phyloP scores from a whole-genome alignment of 2,329 filamentous ascomycete species.

The Lasiodiplodia hormozganensis region DNA sequence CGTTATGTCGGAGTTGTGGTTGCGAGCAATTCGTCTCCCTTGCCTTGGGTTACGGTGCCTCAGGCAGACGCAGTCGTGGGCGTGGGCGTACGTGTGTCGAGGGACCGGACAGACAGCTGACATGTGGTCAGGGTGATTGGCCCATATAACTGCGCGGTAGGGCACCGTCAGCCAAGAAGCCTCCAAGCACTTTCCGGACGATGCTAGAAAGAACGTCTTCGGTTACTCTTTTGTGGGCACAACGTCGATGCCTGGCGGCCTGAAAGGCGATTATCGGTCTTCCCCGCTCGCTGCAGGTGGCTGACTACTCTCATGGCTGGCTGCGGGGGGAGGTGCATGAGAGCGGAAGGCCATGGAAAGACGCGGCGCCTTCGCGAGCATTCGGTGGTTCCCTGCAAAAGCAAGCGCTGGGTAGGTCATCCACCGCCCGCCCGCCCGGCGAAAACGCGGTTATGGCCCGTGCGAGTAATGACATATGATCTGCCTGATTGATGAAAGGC shows the following conservation, averaged over 20 bases:
- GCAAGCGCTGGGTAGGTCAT: background rate
- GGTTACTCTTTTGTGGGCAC: background rate
- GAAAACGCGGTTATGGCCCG: slow-evolving; percentile 1
- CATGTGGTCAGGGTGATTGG: background rate
- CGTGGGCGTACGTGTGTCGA: background rate
- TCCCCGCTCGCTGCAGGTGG: background rate
- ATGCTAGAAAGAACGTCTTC: slow-evolving; percentile 12
- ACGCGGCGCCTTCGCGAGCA: background rate
- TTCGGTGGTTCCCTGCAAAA: background rate
- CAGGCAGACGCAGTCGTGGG: background rate
- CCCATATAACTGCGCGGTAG: background rate
- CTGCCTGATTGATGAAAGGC: background rate
- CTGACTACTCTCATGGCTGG: background rate
- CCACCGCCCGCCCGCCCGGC: slow-evolving; percentile 1
- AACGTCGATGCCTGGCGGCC: background rate
- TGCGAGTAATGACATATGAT: slow-evolving; percentile 24
- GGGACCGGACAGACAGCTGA: background rate
- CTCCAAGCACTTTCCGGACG: background rate
- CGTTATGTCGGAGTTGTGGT: background rate
- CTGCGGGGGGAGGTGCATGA: slow-evolving; percentile 10
- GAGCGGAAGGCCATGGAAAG: slow-evolving; percentile 24
- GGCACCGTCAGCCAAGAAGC: slow-evolving; percentile 3
- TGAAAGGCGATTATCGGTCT: background rate
- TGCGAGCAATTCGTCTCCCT: background rate
- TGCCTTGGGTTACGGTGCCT: background rate